Percentiles rank a stretch among this genome's conserved stretches.
Conservation (phyloP, 2,329 filamentous ascomycete species). For the Paecilomyces sp. region DNA sequence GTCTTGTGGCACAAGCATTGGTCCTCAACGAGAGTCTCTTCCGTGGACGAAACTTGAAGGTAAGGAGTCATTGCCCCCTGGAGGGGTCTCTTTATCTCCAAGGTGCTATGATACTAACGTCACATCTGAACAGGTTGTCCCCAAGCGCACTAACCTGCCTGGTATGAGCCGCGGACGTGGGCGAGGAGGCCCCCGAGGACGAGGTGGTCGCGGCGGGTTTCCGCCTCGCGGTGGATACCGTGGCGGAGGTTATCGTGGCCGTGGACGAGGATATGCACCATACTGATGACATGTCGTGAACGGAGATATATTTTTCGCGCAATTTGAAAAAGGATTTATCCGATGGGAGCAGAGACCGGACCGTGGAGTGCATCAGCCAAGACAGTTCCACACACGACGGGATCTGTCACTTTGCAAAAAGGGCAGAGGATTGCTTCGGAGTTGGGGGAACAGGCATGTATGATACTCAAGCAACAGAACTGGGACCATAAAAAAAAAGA, state of each 20-base stretch:
- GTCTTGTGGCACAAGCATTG: slow-evolving; percentile 83
- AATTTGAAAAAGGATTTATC: background rate
- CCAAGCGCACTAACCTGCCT: slow-evolving; percentile 93
- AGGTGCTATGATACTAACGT: slow-evolving; percentile 10
- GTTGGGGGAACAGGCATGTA: slow-evolving; percentile 22
- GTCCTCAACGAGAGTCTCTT: slow-evolving; percentile 96
- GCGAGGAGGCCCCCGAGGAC: slow-evolving; percentile 45
- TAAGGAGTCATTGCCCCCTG: slow-evolving; percentile 33
- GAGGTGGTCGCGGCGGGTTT: slow-evolving; percentile 43
- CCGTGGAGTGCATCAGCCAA: background rate
- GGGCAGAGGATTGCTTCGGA: slow-evolving; percentile 17
- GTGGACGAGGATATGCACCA: slow-evolving; percentile 39
- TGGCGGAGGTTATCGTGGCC: slow-evolving; percentile 45
- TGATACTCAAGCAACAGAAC: slow-evolving; percentile 22
- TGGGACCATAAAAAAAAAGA: slow-evolving; percentile 8
- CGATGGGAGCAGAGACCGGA: background rate
- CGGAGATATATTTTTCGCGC: background rate
- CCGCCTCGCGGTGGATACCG: slow-evolving; percentile 53
- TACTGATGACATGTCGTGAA: slow-evolving; percentile 26
- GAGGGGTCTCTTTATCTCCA: background rate
- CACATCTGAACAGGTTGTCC: slow-evolving; percentile 55
- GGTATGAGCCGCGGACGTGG: slow-evolving; percentile 75
- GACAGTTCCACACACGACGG: slow-evolving; percentile 5
- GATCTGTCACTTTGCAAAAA: slow-evolving; percentile 10
- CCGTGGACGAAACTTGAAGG: slow-evolving; percentile 91